Percentiles rank a stretch among this genome's conserved stretches.
Conservation (phyloP, 148 eudicot species). For the Simmondsia chinensis region DNA sequence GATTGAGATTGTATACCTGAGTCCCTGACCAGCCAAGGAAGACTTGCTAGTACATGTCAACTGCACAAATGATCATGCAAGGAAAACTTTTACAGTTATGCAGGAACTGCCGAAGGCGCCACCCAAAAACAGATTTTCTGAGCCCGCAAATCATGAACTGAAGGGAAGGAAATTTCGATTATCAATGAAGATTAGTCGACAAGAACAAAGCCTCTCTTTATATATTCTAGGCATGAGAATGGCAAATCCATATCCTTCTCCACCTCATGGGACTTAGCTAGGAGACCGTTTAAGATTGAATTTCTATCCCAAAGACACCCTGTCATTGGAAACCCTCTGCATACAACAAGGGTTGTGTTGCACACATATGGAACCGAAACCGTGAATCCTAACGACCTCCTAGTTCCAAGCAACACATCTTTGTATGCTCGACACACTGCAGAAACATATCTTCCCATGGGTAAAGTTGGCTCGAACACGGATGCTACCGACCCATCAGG, state of each 20-base stretch:
- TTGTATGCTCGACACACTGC: constrained; percentile 58
- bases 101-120: too few relatives aligned
- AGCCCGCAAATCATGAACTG: too few relatives aligned
- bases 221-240: constrained; percentile 61
- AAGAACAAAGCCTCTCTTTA: constrained; percentile 53
- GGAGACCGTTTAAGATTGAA: constrained; percentile 32
- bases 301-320: constrained; percentile 19
- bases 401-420: constrained; percentile 33
- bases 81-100: too few relatives aligned
- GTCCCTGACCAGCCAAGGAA: too few relatives aligned
- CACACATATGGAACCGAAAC: constrained; percentile 79
- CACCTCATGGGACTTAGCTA: constrained; percentile 37
- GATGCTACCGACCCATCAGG: constrained; percentile 21
- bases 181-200: constrained; percentile 20
- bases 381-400: constrained; percentile 31
- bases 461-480: constrained; percentile 18
- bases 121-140: too few relatives aligned
- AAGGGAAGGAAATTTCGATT: background rate
- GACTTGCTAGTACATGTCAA: too few relatives aligned
- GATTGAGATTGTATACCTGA: too few relatives aligned
- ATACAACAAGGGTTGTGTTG: constrained; percentile 70
- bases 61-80: too few relatives aligned
- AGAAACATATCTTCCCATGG: constrained; percentile 64
- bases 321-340: constrained; percentile 35
- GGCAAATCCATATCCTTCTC: constrained; percentile 48